A percentile compares a stretch with the other conserved stretches of the same genome.
Evolutionary conservation across 331 rosid species (phyloP).

Genomic region (Prunus yedoensis): DNA sequence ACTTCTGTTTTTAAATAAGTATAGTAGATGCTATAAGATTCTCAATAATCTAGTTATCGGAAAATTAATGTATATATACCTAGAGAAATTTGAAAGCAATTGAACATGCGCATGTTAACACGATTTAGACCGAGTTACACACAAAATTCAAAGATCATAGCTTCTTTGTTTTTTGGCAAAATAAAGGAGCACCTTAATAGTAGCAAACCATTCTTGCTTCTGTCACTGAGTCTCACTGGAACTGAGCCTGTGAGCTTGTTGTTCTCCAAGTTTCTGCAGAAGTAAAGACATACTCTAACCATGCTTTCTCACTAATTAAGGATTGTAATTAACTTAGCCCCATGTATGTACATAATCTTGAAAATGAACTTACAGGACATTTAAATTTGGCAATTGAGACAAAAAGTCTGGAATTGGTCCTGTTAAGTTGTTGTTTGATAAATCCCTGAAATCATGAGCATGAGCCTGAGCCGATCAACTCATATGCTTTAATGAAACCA

Average conservation of each 20-base stretch:
- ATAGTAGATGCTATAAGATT: too few relatives aligned
- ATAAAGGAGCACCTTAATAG: conserved; percentile 14
- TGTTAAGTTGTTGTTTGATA: conserved; percentile 33
- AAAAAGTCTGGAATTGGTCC: conserved; percentile 31
- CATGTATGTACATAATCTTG: not conserved
- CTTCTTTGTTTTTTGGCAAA: too few relatives aligned
- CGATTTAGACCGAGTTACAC: too few relatives aligned
- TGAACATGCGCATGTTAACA: too few relatives aligned
- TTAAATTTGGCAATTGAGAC: conserved; percentile 21
- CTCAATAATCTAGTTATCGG: too few relatives aligned
- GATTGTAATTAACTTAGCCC: not conserved
- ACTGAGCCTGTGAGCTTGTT: conserved; percentile 26
- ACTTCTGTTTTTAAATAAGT: too few relatives aligned
- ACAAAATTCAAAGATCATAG: too few relatives aligned
- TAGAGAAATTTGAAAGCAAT: too few relatives aligned
- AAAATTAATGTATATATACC: too few relatives aligned
- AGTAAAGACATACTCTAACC: too few relatives aligned
- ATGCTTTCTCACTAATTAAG: not conserved
- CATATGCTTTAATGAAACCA: too few relatives aligned
- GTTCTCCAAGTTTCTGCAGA: conserved; percentile 27
- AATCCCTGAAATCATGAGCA: conserved; percentile 21
- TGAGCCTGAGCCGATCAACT: not conserved
- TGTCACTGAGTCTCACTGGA: conserved; percentile 21
- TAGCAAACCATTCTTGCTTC: conserved; percentile 11
- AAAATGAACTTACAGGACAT: conserved; percentile 14